These are phyloP conservation scores for Pseudomonodictys pantanalensis DNA, from an alignment of 495 filamentous ascomycete species.

Conservation along the genomic window DNA sequence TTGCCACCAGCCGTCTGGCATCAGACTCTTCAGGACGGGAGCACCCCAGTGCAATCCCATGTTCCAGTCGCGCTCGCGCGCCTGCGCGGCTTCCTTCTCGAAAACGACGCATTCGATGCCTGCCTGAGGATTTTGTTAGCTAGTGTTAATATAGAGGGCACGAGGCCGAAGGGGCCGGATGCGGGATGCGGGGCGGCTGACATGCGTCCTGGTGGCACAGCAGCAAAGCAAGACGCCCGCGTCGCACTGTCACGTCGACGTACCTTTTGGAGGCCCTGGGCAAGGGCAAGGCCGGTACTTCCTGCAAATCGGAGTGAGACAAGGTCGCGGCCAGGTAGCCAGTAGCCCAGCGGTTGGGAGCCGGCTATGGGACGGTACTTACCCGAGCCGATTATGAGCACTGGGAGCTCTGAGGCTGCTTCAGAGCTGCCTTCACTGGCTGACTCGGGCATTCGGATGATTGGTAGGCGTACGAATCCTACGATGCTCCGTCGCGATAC, in stretches of 20 bases:
- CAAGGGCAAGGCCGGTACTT: conserved; percentile 31
- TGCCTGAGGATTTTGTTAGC: conserved; percentile 38
- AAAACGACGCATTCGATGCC: conserved; percentile 51
- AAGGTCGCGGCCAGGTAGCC: neutral
- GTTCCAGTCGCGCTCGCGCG: conserved; percentile 55
- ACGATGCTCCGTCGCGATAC: too few species aligned
- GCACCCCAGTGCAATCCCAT: conserved; percentile 57
- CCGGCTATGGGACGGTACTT: neutral
- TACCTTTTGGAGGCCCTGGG: conserved; percentile 32
- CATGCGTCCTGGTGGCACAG: too few species aligned
- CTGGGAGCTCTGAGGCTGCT: neutral
- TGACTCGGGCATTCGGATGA: neutral
- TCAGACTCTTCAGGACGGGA: conserved; percentile 41
- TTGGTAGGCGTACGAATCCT: too few species aligned
- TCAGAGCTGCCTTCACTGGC: neutral
- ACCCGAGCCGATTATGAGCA: conserved; percentile 33
- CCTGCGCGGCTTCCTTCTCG: conserved; percentile 47
- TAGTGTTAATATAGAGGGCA: neutral
- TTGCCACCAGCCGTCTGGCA: conserved; percentile 41
- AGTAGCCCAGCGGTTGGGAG: too few species aligned
- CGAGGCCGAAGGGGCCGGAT: too few species aligned
- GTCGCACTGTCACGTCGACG: neutral
- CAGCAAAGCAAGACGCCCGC: conserved; percentile 1
- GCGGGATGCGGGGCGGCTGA: too few species aligned
- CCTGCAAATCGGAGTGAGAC: conserved; percentile 16